Conservation (phyloP, 768 basidiomycete genomes). For the Mrakia frigida region DNA sequence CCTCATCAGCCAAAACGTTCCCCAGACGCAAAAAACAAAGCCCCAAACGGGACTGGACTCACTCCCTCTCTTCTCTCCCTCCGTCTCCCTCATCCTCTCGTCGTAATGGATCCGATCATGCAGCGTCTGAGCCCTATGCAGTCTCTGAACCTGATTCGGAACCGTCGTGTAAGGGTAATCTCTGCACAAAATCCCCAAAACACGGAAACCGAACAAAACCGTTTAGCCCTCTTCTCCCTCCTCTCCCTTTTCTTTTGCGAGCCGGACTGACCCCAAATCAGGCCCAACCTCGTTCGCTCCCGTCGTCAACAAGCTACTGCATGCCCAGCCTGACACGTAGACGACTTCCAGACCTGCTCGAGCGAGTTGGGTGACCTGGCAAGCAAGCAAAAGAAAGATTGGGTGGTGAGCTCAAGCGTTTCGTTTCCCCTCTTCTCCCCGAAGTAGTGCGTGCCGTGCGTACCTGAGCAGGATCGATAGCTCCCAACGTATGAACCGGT, state of each 20-base stretch:
- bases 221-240: background rate
- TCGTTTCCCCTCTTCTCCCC: conserved; percentile 29
- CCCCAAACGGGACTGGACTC: background rate
- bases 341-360: conserved; percentile 68
- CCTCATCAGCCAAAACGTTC: background rate
- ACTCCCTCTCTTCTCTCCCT: conserved; percentile 47
- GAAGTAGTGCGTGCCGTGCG: conserved; percentile 46
- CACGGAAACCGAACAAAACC: background rate
- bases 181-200: background rate
- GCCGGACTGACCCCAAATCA: conserved; percentile 69
- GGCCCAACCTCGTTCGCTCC: conserved; percentile 88
- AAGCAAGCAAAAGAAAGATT: background rate
- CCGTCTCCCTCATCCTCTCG: conserved; percentile 58
- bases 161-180: conserved; percentile 97
- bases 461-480: conserved; percentile 70
- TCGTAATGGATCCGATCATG: conserved; percentile 93
- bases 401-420: background rate
- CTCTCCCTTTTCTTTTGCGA: background rate
- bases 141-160: conserved; percentile 86
- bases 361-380: conserved; percentile 82
- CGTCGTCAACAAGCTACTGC: conserved; percentile 72
- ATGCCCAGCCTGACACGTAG: conserved; percentile 91
- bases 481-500: conserved; percentile 86
- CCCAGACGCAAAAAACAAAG: background rate
- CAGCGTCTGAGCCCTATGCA: conserved; percentile 84